phyloP scores from a whole-genome alignment of 2,329 filamentous ascomycete genomes.

The Neophaeococcomyces aloes region DNA sequence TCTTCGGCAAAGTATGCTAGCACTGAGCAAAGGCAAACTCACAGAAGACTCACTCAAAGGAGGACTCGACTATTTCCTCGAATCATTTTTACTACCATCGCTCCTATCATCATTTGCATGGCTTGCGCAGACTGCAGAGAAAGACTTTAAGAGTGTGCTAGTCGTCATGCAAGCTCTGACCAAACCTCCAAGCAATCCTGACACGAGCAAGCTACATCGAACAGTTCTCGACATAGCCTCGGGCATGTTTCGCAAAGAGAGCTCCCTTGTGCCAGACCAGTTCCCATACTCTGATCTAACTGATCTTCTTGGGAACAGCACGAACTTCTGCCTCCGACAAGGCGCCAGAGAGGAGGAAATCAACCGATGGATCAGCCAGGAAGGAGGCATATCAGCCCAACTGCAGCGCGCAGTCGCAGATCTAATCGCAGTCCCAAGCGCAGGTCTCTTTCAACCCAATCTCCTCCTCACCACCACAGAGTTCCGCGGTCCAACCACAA shows the following conservation, averaged over 20 bases:
- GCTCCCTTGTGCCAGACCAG: slow-evolving; percentile 25
- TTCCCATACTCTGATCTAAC: slow-evolving; percentile 38
- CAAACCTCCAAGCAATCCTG: slow-evolving; percentile 48
- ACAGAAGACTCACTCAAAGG: slow-evolving; percentile 49
- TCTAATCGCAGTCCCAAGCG: slow-evolving; percentile 8
- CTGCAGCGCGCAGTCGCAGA: slow-evolving; percentile 12
- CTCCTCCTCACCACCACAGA: slow-evolving; percentile 24
- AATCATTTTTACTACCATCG: slow-evolving; percentile 53
- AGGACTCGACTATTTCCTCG: slow-evolving; percentile 53
- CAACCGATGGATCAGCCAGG: slow-evolving; percentile 8
- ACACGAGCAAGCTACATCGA: slow-evolving; percentile 50
- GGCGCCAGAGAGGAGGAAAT: slow-evolving; percentile 29
- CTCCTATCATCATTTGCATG: slow-evolving; percentile 49
- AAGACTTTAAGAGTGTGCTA: slow-evolving; percentile 42
- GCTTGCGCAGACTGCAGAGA: slow-evolving; percentile 35
- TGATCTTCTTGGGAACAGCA: slow-evolving; percentile 33
- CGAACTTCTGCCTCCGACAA: slow-evolving; percentile 45
- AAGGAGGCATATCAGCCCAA: neutral
- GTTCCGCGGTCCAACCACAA: slow-evolving; percentile 31
- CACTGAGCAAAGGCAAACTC: slow-evolving; percentile 45
- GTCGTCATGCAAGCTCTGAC: slow-evolving; percentile 48
- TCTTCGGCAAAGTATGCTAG: slow-evolving; percentile 50
- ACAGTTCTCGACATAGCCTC: slow-evolving; percentile 47
- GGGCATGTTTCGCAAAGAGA: slow-evolving; percentile 42
- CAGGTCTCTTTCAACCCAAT: slow-evolving; percentile 3